Evolutionary conservation across 345 rosid genomes (phyloP), one percentile per base, ranked within the genome.

Genomic region (Brassica cretica): DNA sequence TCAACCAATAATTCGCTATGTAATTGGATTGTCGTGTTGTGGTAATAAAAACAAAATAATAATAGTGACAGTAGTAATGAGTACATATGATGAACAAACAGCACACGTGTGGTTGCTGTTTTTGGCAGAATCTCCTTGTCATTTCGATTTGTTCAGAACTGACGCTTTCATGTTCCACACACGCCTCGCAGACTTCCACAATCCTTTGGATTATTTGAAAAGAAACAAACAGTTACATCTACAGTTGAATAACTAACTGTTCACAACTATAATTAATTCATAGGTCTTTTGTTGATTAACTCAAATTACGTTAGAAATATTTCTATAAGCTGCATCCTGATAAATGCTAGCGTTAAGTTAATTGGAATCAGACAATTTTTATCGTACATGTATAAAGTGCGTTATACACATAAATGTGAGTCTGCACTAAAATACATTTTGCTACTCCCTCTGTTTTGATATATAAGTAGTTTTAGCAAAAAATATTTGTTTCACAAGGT

Each of bases 61-160:
- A 61, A 24, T 11, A 60, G 24, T 2, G 66, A 78, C 16, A 58
- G 37, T 56, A 2, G 12, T 6, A 61, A 51, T 68, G 64, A 72
- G 68, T 41, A 72, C 10, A 71, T 58, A 61, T 61, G 81, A 66
- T 30, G 68, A 72, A 64, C 6, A 49, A 74, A 80, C 63, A 56
- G 10, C 79, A 80, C 82, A 80, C 82, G 82, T 80, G 82, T 55
- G 78, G 71, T 69, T 68, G 71, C 64, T 71, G 53, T 71, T 74
- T 29, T 64, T 64, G 76, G 79, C 78, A 79, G 66, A 69, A 27
- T 39, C 82, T 75, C 82, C 30, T 74, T 80, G 78, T 80, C 75
- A 10, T 65, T 70, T 80, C 53, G 65, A 74, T 68, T 73, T 74
- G 75, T 74, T 37, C 75, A 62, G 68, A 70, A 75, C 82, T 80